phyloP scores from a whole-genome alignment of 768 basidiomycete genomes.

The Tubosaeta sp. region DNA sequence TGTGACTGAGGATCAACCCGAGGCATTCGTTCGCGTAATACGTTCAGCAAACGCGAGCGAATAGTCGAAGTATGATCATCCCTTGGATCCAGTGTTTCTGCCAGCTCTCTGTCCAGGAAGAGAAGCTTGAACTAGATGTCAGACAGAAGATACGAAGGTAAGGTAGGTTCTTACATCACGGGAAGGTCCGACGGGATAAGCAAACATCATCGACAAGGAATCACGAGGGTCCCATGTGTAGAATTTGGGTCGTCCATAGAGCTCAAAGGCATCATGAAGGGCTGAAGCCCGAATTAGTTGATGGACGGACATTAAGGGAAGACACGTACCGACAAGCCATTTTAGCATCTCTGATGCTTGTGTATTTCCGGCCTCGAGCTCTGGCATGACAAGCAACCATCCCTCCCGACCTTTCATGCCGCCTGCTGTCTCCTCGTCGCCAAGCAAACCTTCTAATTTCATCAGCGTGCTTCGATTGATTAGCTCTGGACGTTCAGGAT shows the following conservation, averaged over 20 bases:
- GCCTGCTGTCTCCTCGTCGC: constrained; percentile 69
- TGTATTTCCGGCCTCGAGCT: constrained; percentile 57
- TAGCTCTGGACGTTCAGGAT: constrained; percentile 91
- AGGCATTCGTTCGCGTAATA: constrained; percentile 64
- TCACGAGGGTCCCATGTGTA: constrained; percentile 92
- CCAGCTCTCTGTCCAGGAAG: constrained; percentile 83
- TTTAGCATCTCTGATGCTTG: constrained; percentile 82
- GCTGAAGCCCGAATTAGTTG: constrained; percentile 37
- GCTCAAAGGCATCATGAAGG: constrained; percentile 78
- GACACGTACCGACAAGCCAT: constrained; percentile 76
- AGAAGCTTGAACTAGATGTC: constrained; percentile 49
- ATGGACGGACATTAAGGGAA: not conserved
- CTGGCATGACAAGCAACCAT: constrained; percentile 91
- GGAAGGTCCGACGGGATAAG: constrained; percentile 81
- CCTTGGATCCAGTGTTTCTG: constrained; percentile 70
- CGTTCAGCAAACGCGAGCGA: constrained; percentile 55
- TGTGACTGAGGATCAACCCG: constrained; percentile 25
- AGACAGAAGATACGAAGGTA: constrained; percentile 6
- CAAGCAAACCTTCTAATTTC: constrained; percentile 84
- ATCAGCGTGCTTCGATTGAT: constrained; percentile 86
- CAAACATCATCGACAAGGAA: constrained; percentile 83
- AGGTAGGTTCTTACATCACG: constrained; percentile 61
- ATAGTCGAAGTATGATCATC: constrained; percentile 73
- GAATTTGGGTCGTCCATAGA: constrained; percentile 82
- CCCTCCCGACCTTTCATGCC: constrained; percentile 69